These are phyloP conservation scores for Podospora fimiseda DNA, from an alignment of 495 filamentous ascomycete species.

Conservation along the genomic window DNA sequence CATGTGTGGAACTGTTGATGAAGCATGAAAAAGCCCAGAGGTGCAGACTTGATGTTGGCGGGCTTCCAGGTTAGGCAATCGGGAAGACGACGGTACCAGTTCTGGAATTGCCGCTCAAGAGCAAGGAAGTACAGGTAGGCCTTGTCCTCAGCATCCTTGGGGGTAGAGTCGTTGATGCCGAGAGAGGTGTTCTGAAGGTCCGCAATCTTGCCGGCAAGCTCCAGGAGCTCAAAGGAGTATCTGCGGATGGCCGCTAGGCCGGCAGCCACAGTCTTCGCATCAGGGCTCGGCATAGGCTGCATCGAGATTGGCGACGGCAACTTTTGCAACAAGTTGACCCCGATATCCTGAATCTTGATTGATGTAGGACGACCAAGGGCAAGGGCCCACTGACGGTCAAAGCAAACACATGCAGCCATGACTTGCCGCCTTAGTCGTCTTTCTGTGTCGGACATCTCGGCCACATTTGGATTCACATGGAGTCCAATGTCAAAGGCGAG, in stretches of 20 bases:
- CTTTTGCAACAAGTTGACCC: conserved; percentile 35
- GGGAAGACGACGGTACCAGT: conserved; percentile 46
- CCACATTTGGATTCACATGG: conserved; percentile 33
- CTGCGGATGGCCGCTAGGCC: conserved; percentile 39
- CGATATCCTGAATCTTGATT: conserved; percentile 46
- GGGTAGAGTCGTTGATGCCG: conserved; percentile 10
- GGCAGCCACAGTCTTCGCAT: conserved; percentile 12
- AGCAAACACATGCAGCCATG: conserved; percentile 45
- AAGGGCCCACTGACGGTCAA: conserved; percentile 47
- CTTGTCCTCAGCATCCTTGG: conserved; percentile 30
- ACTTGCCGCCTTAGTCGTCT: conserved; percentile 39
- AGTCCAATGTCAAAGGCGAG: conserved; percentile 47
- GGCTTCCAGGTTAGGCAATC: conserved; percentile 42
- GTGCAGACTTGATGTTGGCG: conserved; percentile 43
- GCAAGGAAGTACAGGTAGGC: conserved; percentile 41
- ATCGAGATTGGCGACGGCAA: conserved; percentile 25
- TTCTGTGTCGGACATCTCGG: conserved; percentile 36
- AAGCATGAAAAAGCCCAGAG: conserved; percentile 45
- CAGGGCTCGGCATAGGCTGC: neutral
- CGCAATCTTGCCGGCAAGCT: conserved; percentile 44
- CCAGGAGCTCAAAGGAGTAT: conserved; percentile 45
- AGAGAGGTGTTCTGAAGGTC: conserved; percentile 29
- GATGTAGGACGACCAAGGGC: conserved; percentile 46
- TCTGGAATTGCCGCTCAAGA: conserved; percentile 44
- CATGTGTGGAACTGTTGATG: conserved; percentile 49